Percentiles rank a stretch among this genome's conserved stretches.
phyloP scores from a whole-genome alignment of 495 filamentous ascomycete genomes.

The Talaromyces thailandensis region DNA sequence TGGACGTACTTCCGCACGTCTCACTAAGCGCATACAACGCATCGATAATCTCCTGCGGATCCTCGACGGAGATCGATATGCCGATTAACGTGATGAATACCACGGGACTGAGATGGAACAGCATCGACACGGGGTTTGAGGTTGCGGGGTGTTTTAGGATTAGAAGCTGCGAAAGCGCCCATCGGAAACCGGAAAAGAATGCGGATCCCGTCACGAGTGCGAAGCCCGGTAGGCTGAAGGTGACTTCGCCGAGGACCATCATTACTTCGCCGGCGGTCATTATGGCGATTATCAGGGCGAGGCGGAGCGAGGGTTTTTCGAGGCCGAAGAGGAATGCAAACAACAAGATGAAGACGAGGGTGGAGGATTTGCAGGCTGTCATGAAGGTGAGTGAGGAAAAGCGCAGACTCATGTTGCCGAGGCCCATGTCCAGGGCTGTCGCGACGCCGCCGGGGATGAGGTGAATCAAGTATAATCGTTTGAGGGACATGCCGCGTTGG shows the following conservation, averaged over 20 bases:
- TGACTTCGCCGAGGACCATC: constrained; percentile 81
- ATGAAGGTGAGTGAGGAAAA: constrained; percentile 84
- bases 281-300: constrained; percentile 67
- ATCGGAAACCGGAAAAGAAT: constrained; percentile 79
- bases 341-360: constrained; percentile 70
- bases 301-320: constrained; percentile 63
- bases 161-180: constrained; percentile 78
- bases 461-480: constrained; percentile 64
- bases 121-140: constrained; percentile 75
- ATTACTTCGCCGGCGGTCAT: constrained; percentile 82
- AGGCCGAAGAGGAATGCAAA: constrained; percentile 82
- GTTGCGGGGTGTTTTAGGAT: constrained; percentile 77
- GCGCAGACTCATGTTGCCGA: constrained; percentile 75
- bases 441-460: constrained; percentile 75
- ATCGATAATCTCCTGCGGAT: constrained; percentile 43
- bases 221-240: constrained; percentile 68
- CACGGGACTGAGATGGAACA: constrained; percentile 79
- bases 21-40: constrained; percentile 46
- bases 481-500: constrained; percentile 58
- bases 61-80: constrained; percentile 72
- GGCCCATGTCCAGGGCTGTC: constrained; percentile 77
- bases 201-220: constrained; percentile 70
- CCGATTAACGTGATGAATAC: constrained; percentile 67
- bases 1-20: constrained; percentile 42
- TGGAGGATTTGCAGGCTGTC: constrained; percentile 88